A percentile compares a stretch with the other conserved stretches of the same genome.
Conservation (phyloP, 1,284 basidiomycete genomes). For the Leccinum ponderosum region DNA sequence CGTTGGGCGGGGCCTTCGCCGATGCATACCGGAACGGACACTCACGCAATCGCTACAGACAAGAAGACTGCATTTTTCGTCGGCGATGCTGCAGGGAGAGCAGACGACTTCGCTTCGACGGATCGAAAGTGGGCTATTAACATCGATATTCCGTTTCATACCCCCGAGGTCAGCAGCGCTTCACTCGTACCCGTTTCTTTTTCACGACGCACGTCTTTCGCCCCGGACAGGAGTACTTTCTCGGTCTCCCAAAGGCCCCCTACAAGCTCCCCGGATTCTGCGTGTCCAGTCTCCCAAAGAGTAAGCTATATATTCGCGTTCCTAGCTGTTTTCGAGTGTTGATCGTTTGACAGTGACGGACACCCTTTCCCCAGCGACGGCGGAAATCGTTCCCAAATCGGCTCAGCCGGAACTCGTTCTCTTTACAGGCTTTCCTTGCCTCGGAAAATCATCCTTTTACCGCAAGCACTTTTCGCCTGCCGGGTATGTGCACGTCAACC, state of each 20-base stretch:
- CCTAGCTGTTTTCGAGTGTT: neutral
- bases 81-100: conserved; percentile 88
- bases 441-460: conserved; percentile 89
- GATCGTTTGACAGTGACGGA: conserved; percentile 47
- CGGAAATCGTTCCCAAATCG: conserved; percentile 26
- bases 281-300: conserved; percentile 47
- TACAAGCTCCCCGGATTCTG: conserved; percentile 61
- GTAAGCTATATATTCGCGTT: conserved; percentile 32
- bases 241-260: conserved; percentile 49
- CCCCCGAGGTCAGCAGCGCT: conserved; percentile 52
- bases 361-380: conserved; percentile 54
- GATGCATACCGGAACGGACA: too few relatives aligned
- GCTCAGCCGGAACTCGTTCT: conserved; percentile 61
- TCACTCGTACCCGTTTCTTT: neutral
- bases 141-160: conserved; percentile 69
- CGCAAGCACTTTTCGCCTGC: conserved; percentile 63
- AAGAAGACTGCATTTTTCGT: conserved; percentile 72
- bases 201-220: neutral
- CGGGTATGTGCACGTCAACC: conserved; percentile 83
- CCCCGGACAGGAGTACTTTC: conserved; percentile 72
- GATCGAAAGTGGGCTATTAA: conserved; percentile 89
- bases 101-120: conserved; percentile 71
- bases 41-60: conserved; percentile 47
- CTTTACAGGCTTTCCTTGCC: conserved; percentile 85
- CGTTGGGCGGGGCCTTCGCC: conserved; percentile 12